These are phyloP conservation scores for Populus euphratica DNA, from an alignment of 345 rosid species.

Conservation along the genomic window DNA sequence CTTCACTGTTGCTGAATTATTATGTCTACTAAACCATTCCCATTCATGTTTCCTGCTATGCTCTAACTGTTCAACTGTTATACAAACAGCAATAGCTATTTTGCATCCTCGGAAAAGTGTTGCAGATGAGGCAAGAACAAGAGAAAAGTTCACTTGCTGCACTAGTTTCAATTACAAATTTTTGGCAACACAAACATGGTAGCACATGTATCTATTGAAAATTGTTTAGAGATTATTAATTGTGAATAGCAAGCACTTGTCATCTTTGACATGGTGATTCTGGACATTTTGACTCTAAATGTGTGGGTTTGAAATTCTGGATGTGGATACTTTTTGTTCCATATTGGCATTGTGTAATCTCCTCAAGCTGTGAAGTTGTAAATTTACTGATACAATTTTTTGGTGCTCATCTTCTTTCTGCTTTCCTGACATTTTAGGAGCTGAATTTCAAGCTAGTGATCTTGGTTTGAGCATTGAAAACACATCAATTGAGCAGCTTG, in stretches of 20 bases:
- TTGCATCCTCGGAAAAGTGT: background rate
- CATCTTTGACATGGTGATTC: background rate
- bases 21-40: background rate
- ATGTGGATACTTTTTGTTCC: background rate
- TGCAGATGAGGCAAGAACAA: background rate
- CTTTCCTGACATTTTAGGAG: slow-evolving; percentile 48
- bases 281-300: background rate
- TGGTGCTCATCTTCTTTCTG: background rate
- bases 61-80: background rate
- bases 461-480: slow-evolving; percentile 73
- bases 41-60: background rate
- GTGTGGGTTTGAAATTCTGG: background rate
- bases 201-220: background rate
- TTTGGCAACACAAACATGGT: background rate
- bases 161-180: background rate
- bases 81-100: background rate
- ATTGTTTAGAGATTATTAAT: background rate
- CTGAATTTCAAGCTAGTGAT: slow-evolving; percentile 85
- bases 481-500: slow-evolving; percentile 77
- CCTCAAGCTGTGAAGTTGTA: background rate
- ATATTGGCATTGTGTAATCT: background rate
- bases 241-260: background rate
- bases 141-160: background rate
- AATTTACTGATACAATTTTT: background rate
- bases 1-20: background rate